Base-by-base conservation (phyloP, 2,329 filamentous ascomycete species). In the Fusarium sarcochroum region DNA sequence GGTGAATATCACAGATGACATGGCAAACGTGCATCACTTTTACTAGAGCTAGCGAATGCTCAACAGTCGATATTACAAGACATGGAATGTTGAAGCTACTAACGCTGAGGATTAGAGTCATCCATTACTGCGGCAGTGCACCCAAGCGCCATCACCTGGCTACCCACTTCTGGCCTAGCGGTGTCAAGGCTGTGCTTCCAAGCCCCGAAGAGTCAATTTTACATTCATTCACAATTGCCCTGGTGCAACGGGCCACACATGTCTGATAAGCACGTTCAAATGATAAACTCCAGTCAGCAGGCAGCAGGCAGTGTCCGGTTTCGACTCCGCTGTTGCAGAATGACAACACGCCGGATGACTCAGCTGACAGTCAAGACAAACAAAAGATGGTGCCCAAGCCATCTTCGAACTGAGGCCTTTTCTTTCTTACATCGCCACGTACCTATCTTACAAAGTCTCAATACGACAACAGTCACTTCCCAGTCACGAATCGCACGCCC, bases 11-110 rank as follows among this genome's bases (percentile, higher is more conserved):
- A 27, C 60, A 5, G 23, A 38, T 15, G 17, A 48, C 4, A 14
- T 25, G 40, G 23, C 41, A 3, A 7, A 35, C 7, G 41, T 44
- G 25, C 42, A 57, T 25, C 21, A 63, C 18, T 50, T 57, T 37
- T 46, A 63, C 18, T 59, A 35, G 7, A 23, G 15, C 17, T 27
- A 34, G 23, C 13, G 8, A 8, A 18, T 10, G 13, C 4, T 15
- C 20, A 3, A 6, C 3, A 25, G 20, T 15, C 21, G 3, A 7
- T 6, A 14, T 40, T 13, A 6, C 18, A 14, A 34, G 27, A 10
- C 14, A 5, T 9, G 14, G 30, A 30, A 4, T 50, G 11, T 35
- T 20, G 5, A 8, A 14, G 7, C 3, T 30, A 13, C 1, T 30
- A 27, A 10, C 27, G 3, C 27, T 13, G 27, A 30, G 27, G 27